Percentiles rank a stretch among this genome's conserved stretches.
phyloP scores from a whole-genome alignment of 1,284 basidiomycete species.

The Fomitopsis palustris region DNA sequence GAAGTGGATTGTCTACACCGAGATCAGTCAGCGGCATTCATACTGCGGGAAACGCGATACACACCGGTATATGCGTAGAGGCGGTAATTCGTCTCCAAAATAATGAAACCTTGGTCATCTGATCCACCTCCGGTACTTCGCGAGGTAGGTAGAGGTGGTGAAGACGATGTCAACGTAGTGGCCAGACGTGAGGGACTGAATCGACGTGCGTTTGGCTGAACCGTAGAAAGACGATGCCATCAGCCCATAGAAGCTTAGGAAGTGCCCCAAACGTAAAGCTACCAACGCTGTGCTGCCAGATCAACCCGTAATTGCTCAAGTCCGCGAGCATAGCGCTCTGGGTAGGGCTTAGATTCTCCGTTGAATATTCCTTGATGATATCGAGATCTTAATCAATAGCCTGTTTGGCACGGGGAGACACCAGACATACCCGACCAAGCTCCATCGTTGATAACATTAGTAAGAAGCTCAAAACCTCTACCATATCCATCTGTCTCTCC shows the following conservation, averaged over 20 bases:
- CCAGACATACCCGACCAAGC: slow-evolving; percentile 67
- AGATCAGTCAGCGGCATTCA: slow-evolving; percentile 12
- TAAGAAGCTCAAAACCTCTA: slow-evolving; percentile 91
- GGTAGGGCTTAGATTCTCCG: slow-evolving; percentile 74
- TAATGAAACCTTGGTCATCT: slow-evolving; percentile 82
- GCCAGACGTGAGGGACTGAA: slow-evolving; percentile 97
- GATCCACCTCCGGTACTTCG: slow-evolving; percentile 53
- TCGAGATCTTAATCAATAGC: slow-evolving; percentile 4
- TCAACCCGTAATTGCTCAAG: slow-evolving; percentile 91
- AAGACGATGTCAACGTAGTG: slow-evolving; percentile 87
- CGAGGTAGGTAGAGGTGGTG: slow-evolving; percentile 66
- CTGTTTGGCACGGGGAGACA: slow-evolving; percentile 4
- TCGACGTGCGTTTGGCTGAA: slow-evolving; percentile 64
- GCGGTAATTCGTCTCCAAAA: slow-evolving; percentile 98
- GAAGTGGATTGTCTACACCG: slow-evolving; percentile 82
- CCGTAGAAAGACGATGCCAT: slow-evolving; percentile 1
- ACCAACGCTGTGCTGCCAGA: slow-evolving; percentile 75
- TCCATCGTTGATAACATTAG: slow-evolving; percentile 97
- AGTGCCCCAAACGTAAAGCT: neutral
- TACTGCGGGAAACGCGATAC: slow-evolving; percentile 15
- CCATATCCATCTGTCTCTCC: slow-evolving; percentile 87
- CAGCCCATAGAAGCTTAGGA: slow-evolving; percentile 9
- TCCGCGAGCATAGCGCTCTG: slow-evolving; percentile 90
- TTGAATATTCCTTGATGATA: slow-evolving; percentile 77
- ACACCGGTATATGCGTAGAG: slow-evolving; percentile 96